A percentile compares a stretch with the other conserved stretches of the same genome.
Evolutionary conservation across 1,284 basidiomycete genomes (phyloP).

Genomic region (Cutaneotrichosporon curvatum): DNA sequence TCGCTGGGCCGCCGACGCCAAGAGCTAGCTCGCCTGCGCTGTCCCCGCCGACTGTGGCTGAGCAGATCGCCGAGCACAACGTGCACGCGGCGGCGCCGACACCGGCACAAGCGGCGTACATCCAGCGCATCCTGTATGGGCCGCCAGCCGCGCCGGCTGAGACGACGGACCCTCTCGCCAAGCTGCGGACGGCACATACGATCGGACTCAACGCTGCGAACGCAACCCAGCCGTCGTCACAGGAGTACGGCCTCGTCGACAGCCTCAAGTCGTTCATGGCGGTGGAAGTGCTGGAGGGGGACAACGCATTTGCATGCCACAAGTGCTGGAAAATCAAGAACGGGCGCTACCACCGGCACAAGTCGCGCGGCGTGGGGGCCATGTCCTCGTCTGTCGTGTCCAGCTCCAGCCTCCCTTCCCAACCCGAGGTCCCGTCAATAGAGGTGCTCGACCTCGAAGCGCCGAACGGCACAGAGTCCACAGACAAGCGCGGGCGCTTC

Average conservation of each 20-base stretch:
- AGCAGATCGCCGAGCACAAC: background rate
- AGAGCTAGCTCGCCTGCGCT: background rate
- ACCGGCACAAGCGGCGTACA: constrained; percentile 45
- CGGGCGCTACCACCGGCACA: constrained; percentile 25
- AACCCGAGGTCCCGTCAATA: constrained; percentile 7
- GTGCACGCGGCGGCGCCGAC: constrained; percentile 33
- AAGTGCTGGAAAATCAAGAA: constrained; percentile 72
- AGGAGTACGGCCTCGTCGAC: constrained; percentile 46
- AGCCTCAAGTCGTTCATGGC: constrained; percentile 78
- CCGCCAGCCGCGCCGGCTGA: constrained; percentile 17
- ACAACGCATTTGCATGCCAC: constrained; percentile 87
- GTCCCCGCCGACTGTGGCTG: background rate
- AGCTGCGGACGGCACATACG: constrained; percentile 30
- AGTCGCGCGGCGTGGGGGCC: background rate
- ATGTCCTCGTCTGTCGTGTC: constrained; percentile 15
- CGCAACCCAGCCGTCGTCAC: constrained; percentile 3
- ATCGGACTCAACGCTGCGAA: constrained; percentile 13
- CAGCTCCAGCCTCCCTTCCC: constrained; percentile 14
- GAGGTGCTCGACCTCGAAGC: constrained; percentile 2
- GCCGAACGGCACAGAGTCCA: background rate
- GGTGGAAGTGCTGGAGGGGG: constrained; percentile 83
- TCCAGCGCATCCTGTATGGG: constrained; percentile 41
- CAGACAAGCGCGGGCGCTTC: too few relatives aligned
- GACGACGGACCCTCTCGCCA: constrained; percentile 34
- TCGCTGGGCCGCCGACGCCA: background rate